Evolutionary conservation across 2,329 filamentous ascomycete genomes (phyloP).

Genomic region (Rutstroemia sydowiana): DNA sequence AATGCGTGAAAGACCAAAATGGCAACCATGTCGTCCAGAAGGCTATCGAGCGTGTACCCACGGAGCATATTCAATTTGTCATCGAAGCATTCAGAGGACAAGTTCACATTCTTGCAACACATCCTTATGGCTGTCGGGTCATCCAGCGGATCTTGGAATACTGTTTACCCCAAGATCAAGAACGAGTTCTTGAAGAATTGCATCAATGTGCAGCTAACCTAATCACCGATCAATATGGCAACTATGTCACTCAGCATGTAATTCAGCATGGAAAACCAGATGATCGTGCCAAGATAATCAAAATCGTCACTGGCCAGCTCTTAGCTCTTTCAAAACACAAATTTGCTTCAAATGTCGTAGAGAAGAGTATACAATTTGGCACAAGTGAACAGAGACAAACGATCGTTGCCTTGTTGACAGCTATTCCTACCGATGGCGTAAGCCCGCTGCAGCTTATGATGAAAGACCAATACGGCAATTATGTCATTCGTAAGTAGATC

Average conservation of each 20-base stretch:
- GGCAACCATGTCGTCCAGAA: conserved; percentile 97
- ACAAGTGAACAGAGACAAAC: conserved; percentile 59
- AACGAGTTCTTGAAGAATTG: conserved; percentile 69
- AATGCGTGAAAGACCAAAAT: conserved; percentile 78
- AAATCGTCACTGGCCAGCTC: conserved; percentile 63
- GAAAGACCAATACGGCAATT: conserved; percentile 90
- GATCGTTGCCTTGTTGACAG: conserved; percentile 59
- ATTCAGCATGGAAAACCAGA: conserved; percentile 69
- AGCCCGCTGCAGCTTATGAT: conserved; percentile 70
- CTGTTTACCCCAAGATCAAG: conserved; percentile 64
- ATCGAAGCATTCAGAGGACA: conserved; percentile 72
- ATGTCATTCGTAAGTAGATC: conserved; percentile 77
- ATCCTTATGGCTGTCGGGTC: conserved; percentile 85
- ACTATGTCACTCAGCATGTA: conserved; percentile 93
- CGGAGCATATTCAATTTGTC: conserved; percentile 75
- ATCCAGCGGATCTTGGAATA: conserved; percentile 87
- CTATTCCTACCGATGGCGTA: conserved; percentile 54
- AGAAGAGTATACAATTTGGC: conserved; percentile 77
- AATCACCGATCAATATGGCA: conserved; percentile 83
- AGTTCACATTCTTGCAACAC: conserved; percentile 65
- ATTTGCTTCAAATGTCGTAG: conserved; percentile 93
- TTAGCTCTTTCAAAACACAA: conserved; percentile 85
- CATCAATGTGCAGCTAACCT: conserved; percentile 64
- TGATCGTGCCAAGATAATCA: conserved; percentile 67
- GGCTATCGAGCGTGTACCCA: conserved; percentile 73